Percentiles rank a stretch among this genome's conserved stretches.
These are phyloP conservation scores for Symbiodinium natans DNA, from an alignment of 73 alveolate species.

Conservation along the genomic window DNA sequence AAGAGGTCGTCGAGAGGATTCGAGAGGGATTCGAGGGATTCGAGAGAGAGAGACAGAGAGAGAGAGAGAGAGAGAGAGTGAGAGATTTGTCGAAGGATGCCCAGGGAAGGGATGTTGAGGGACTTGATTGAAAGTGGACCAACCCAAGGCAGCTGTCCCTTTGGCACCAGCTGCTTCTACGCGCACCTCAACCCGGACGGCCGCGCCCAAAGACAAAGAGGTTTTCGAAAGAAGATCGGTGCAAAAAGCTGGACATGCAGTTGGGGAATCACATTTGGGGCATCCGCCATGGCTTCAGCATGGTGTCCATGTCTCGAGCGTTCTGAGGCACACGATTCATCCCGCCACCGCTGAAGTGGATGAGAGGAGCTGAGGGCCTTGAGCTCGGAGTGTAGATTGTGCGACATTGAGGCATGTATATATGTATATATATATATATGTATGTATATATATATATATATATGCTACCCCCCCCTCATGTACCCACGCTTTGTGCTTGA, in stretches of 20 bases:
- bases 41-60: no score
- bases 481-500: neutral
- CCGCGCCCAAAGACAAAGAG: neutral
- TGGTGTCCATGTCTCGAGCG: neutral
- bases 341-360: constrained; percentile 93
- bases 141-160: constrained; percentile 23
- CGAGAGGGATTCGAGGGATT: no score
- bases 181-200: constrained; percentile 93
- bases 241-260: neutral
- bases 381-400: neutral
- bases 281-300: neutral
- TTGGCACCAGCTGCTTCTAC: constrained; percentile 93
- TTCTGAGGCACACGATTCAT: constrained; percentile 38
- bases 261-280: neutral
- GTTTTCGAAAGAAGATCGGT: neutral
- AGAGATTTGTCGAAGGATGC: no score
- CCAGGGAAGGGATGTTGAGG: neutral
- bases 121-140: neutral
- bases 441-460: neutral
- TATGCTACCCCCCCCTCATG: no score
- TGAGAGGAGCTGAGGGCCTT: constrained; percentile 71
- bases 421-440: neutral
- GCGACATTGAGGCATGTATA: neutral
- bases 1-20: no score
- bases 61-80: no score